phyloP scores from a whole-genome alignment of 148 eudicot genomes.

The Camellia sinensis region DNA sequence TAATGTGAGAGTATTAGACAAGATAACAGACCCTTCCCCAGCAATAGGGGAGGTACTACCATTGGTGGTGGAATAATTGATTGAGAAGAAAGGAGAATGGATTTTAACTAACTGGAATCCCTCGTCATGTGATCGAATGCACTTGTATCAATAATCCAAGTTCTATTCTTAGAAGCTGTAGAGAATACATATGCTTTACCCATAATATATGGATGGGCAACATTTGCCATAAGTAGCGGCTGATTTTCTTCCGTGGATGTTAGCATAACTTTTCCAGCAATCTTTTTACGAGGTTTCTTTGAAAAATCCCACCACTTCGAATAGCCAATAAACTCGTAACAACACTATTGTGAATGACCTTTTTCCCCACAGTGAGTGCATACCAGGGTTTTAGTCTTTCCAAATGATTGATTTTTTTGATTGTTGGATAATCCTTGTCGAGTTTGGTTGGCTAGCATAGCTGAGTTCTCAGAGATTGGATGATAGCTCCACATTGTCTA shows the following conservation, averaged over 20 bases:
- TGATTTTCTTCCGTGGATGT: too few relatives aligned
- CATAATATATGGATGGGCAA: too few relatives aligned
- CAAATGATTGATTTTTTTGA: background rate
- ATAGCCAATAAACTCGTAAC: too few relatives aligned
- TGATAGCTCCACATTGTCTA: too few relatives aligned
- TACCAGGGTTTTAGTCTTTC: background rate
- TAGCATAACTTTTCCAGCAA: too few relatives aligned
- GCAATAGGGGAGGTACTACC: background rate
- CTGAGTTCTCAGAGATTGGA: background rate
- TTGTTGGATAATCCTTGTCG: background rate
- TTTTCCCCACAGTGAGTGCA: too few relatives aligned
- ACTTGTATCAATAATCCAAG: too few relatives aligned
- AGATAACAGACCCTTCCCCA: background rate
- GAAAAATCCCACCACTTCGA: too few relatives aligned
- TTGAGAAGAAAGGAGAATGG: background rate
- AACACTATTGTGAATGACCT: too few relatives aligned
- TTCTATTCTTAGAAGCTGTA: too few relatives aligned
- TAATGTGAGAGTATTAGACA: background rate
- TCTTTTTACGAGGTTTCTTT: too few relatives aligned
- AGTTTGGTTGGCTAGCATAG: background rate
- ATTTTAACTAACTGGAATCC: background rate
- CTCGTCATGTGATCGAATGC: background rate
- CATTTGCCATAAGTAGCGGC: background rate
- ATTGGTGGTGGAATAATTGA: background rate
- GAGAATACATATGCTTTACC: too few relatives aligned